A percentile compares a stretch with the other conserved stretches of the same genome.
Evolutionary conservation across 139 green algal genomes (phyloP).

Genomic region (Micractinium sp.): DNA sequence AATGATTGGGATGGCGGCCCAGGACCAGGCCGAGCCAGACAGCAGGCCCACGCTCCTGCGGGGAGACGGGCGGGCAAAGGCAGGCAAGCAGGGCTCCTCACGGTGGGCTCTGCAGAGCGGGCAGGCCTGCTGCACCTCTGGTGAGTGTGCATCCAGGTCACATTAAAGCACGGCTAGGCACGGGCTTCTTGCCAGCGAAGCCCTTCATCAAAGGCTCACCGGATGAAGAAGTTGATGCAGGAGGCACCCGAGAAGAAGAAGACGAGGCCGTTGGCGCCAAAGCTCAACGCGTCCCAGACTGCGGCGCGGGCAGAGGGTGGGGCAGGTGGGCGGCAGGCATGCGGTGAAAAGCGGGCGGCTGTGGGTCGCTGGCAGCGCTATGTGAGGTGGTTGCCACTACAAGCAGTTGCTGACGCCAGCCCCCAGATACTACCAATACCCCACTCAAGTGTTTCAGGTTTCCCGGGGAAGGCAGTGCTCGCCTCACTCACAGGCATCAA

Average conservation of each 20-base stretch:
- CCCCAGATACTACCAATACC: too few species aligned
- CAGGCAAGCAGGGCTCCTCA: too few species aligned
- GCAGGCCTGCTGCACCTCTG: too few species aligned
- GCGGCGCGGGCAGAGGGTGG: neutral
- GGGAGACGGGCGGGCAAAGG: neutral
- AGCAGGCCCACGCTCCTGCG: constrained; percentile 29
- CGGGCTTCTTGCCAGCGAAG: too few species aligned
- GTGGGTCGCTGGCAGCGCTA: neutral
- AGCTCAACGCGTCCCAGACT: constrained; percentile 58
- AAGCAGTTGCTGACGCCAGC: neutral
- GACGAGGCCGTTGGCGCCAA: constrained; percentile 72
- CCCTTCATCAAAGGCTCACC: constrained; percentile 48
- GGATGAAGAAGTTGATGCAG: constrained; percentile 81
- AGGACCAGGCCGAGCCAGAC: constrained; percentile 26
- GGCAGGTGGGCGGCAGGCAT: neutral
- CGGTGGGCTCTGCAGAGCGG: too few species aligned
- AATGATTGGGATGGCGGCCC: constrained; percentile 51
- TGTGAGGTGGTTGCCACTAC: neutral
- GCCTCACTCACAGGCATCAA: constrained; percentile 32
- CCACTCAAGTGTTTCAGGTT: too few species aligned
- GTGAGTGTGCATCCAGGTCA: too few species aligned
- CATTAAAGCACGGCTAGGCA: too few species aligned
- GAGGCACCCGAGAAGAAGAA: constrained; percentile 89
- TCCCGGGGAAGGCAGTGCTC: too few species aligned
- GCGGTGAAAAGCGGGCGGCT: neutral